These are phyloP conservation scores for Tetradesmus lagerheimii DNA, from an alignment of 139 green algal species.

Conservation along the genomic window DNA sequence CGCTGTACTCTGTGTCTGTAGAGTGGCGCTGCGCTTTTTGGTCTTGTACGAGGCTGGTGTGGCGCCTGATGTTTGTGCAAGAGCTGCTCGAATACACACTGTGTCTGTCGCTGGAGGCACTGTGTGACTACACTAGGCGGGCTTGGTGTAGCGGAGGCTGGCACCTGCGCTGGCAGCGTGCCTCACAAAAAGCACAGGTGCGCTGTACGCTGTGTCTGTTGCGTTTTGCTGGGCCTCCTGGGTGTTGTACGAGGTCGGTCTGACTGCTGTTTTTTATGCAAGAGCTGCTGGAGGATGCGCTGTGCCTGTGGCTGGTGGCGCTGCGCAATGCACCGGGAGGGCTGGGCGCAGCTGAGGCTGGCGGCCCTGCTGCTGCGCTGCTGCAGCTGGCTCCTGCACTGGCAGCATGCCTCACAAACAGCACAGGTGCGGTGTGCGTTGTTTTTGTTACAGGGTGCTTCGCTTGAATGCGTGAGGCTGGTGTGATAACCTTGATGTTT, in stretches of 20 bases:
- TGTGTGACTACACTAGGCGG: conserved; percentile 79
- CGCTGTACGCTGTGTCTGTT: neutral
- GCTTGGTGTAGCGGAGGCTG: conserved; percentile 25
- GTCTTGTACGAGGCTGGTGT: too few relatives aligned
- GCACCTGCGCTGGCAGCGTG: conserved; percentile 67
- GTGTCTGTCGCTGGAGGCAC: conserved; percentile 86
- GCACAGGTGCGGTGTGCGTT: conserved; percentile 62
- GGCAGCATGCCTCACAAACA: conserved; percentile 63
- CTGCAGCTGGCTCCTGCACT: conserved; percentile 76
- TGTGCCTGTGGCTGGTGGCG: conserved; percentile 89
- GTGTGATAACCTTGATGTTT: too few relatives aligned
- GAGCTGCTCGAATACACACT: conserved; percentile 90
- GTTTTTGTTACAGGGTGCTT: too few relatives aligned
- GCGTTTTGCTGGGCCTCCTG: too few relatives aligned
- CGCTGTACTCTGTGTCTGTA: neutral
- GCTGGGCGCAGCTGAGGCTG: neutral
- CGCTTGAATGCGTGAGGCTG: too few relatives aligned
- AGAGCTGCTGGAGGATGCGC: conserved; percentile 91
- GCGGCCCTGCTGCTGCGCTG: conserved; percentile 47
- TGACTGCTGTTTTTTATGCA: too few relatives aligned
- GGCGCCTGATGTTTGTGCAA: neutral
- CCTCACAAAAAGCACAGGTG: conserved; percentile 75
- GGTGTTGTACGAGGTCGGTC: too few relatives aligned
- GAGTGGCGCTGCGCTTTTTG: too few relatives aligned
- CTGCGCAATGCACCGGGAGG: conserved; percentile 79